Conservation (phyloP, 345 rosid genomes). For the Balakata baccata region DNA sequence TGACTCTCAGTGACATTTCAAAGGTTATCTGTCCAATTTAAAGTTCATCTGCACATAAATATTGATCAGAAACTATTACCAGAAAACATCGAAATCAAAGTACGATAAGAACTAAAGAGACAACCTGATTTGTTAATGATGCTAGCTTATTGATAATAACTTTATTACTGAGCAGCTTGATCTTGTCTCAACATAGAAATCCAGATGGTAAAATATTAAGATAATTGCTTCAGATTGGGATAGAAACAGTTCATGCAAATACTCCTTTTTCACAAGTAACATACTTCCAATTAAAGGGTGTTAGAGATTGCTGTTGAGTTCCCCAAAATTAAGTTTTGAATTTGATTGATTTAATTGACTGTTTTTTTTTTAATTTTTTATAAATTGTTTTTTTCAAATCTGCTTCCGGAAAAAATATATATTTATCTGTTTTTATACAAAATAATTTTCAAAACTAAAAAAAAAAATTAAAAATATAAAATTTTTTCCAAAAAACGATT, state of each 20-base stretch:
- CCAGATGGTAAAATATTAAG: not conserved
- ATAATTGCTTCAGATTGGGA: not conserved
- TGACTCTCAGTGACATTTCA: slow-evolving; percentile 51
- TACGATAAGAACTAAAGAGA: not conserved
- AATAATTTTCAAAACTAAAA: too few relatives aligned
- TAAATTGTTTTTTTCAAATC: too few relatives aligned
- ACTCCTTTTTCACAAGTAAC: not conserved
- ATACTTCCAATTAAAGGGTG: too few relatives aligned
- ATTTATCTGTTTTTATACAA: too few relatives aligned
- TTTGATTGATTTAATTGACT: too few relatives aligned
- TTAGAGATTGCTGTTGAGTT: too few relatives aligned
- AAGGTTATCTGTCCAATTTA: slow-evolving; percentile 60
- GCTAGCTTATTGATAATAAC: not conserved
- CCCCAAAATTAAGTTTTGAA: too few relatives aligned
- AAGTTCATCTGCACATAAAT: slow-evolving; percentile 36
- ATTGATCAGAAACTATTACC: slow-evolving; percentile 15
- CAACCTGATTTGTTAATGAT: slow-evolving; percentile 7
- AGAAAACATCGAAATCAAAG: slow-evolving; percentile 11
- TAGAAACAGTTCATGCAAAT: too few relatives aligned
- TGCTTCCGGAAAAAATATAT: too few relatives aligned
- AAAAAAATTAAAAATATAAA: too few relatives aligned
- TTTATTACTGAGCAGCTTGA: not conserved
- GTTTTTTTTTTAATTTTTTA: too few relatives aligned
- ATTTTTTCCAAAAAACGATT: too few relatives aligned
- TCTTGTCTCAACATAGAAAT: not conserved